phyloP scores from a whole-genome alignment of 768 basidiomycete species.

The Postia placenta region DNA sequence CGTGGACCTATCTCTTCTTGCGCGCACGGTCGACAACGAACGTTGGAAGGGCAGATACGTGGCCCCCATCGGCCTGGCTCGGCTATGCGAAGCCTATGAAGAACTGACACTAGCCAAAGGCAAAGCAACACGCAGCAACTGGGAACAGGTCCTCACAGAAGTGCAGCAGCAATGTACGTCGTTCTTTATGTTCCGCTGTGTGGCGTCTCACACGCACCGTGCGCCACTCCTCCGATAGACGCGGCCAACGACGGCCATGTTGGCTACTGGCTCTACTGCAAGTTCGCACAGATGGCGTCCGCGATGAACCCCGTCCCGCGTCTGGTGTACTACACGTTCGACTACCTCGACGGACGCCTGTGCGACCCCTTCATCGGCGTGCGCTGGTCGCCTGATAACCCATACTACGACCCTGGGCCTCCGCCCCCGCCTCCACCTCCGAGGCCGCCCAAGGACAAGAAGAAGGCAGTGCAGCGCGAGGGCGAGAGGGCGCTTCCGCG shows the following conservation, averaged over 20 bases:
- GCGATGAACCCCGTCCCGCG: slow-evolving; percentile 29
- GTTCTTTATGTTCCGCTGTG: slow-evolving; percentile 1
- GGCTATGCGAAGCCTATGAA: slow-evolving; percentile 59
- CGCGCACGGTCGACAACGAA: slow-evolving; percentile 61
- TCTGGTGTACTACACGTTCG: slow-evolving; percentile 50
- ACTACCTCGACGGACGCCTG: slow-evolving; percentile 40
- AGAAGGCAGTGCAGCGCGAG: background rate
- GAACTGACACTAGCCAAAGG: slow-evolving; percentile 50
- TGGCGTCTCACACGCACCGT: background rate
- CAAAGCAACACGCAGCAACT: slow-evolving; percentile 58
- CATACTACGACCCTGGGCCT: slow-evolving; percentile 68
- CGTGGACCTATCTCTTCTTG: slow-evolving; percentile 67
- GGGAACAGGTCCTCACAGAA: slow-evolving; percentile 46
- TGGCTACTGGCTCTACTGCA: slow-evolving; percentile 46
- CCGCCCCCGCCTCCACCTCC: slow-evolving; percentile 41
- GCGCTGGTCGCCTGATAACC: slow-evolving; percentile 54
- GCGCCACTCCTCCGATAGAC: slow-evolving; percentile 34
- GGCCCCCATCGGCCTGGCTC: slow-evolving; percentile 54
- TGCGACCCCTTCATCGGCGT: slow-evolving; percentile 30
- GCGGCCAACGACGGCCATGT: slow-evolving; percentile 70
- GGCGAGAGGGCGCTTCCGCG: background rate
- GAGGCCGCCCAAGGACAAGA: too few species aligned
- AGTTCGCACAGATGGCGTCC: slow-evolving; percentile 38
- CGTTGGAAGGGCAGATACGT: slow-evolving; percentile 70
- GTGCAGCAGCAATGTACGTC: slow-evolving; percentile 57